phyloP scores from a whole-genome alignment of 2,329 filamentous ascomycete species.

The Leptographium procerum region DNA sequence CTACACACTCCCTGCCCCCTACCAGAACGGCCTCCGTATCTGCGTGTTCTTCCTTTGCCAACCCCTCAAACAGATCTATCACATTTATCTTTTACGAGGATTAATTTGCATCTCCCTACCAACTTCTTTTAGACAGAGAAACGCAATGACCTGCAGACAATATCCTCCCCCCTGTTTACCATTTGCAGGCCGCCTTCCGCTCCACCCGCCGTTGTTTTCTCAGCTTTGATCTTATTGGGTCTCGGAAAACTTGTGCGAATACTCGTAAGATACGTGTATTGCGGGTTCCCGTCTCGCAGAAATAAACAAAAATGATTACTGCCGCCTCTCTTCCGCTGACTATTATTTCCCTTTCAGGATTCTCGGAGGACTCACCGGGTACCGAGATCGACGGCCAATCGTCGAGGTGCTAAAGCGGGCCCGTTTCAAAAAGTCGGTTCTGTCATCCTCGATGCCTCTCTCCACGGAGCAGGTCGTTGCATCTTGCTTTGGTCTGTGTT shows the following conservation, averaged over 20 bases:
- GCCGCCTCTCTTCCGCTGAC: neutral
- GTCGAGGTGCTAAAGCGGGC: neutral
- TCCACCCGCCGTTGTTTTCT: constrained; percentile 6
- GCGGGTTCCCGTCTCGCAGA: neutral
- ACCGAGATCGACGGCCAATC: neutral
- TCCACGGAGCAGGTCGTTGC: too few species aligned
- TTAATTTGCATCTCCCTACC: neutral
- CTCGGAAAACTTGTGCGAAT: neutral
- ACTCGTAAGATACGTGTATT: too few species aligned
- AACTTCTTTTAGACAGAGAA: constrained; percentile 3
- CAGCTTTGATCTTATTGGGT: neutral
- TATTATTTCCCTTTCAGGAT: neutral
- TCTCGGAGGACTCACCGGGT: neutral
- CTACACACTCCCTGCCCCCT: neutral
- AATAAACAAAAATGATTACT: neutral
- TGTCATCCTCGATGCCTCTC: too few species aligned
- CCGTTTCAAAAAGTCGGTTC: too few species aligned
- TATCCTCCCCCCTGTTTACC: neutral
- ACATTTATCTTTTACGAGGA: constrained; percentile 1
- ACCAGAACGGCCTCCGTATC: neutral
- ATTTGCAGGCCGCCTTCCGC: constrained; percentile 8
- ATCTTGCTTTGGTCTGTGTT: too few species aligned
- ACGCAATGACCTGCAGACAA: constrained; percentile 4
- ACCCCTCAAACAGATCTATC: constrained; percentile 5
- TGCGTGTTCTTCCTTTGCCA: neutral